Evolutionary conservation across 371 early-diverging fungal genomes (phyloP).

Genomic region (Thermomucor indicae-seudaticae): DNA sequence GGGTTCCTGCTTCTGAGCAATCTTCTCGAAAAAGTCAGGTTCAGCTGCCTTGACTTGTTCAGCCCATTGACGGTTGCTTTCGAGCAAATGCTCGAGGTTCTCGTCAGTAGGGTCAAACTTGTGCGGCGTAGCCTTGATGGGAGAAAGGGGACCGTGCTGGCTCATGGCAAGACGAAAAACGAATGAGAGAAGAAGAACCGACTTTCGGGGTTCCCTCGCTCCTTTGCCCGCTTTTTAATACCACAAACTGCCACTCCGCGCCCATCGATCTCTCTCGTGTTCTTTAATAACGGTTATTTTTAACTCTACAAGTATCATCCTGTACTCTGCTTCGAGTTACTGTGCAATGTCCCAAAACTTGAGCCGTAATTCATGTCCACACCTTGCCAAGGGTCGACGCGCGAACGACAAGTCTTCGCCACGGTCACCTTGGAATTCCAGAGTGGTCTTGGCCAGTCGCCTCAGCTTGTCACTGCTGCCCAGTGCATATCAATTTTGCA

Average conservation of each 20-base stretch:
- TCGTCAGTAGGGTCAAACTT: slow-evolving; percentile 25
- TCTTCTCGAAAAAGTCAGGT: slow-evolving; percentile 35
- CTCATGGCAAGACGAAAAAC: neutral
- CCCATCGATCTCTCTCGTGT: no score
- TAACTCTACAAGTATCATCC: no score
- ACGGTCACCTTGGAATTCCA: no score
- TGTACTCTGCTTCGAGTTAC: no score
- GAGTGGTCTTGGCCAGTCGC: no score
- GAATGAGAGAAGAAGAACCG: neutral
- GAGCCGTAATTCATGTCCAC: no score
- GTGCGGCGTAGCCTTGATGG: slow-evolving; percentile 8
- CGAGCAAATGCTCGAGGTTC: slow-evolving; percentile 23
- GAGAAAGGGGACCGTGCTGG: neutral
- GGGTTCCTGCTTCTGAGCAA: slow-evolving; percentile 75
- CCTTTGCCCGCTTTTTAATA: neutral
- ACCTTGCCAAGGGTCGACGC: no score
- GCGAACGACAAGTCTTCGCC: no score
- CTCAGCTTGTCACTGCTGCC: no score
- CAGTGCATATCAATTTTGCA: no score
- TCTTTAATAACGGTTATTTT: no score
- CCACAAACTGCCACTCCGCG: neutral
- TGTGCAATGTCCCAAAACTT: no score
- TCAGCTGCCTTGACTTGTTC: slow-evolving; percentile 27
- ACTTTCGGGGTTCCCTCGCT: neutral
- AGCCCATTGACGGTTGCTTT: slow-evolving; percentile 37